Conservation (phyloP, 2,329 filamentous ascomycete genomes). For the Aspergillus tamarii region DNA sequence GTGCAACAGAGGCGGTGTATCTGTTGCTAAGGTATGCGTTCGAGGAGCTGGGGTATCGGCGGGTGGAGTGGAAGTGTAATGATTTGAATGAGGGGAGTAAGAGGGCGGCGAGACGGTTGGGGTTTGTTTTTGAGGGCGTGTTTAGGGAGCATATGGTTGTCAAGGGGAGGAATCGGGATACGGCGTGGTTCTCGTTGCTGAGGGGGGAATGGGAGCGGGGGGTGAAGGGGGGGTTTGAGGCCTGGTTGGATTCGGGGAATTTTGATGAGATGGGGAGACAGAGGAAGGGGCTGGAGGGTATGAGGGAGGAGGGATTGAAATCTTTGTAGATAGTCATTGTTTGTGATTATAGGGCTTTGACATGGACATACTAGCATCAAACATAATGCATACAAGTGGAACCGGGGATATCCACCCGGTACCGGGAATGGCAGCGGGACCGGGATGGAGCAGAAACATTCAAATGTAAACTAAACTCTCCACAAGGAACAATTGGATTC, state of each 20-base stretch:
- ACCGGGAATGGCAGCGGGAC: no score
- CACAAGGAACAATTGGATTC: background rate
- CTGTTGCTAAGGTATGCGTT: constrained; percentile 57
- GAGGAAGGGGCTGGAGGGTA: background rate
- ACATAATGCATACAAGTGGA: no score
- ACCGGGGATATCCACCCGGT: no score
- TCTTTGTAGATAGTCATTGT: no score
- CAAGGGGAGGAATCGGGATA: constrained; percentile 61
- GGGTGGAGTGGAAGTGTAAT: constrained; percentile 69
- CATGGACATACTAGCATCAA: no score
- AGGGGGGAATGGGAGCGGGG: constrained; percentile 63
- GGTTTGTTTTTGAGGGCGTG: constrained; percentile 62
- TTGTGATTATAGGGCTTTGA: no score
- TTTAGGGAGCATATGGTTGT: constrained; percentile 66
- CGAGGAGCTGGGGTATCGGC: constrained; percentile 56
- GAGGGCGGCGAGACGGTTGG: constrained; percentile 59
- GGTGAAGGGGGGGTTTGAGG: background rate
- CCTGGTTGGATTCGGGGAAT: background rate
- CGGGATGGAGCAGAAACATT: no score
- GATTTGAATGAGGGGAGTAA: constrained; percentile 58
- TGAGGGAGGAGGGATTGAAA: background rate
- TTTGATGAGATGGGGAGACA: background rate
- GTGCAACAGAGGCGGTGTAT: constrained; percentile 1
- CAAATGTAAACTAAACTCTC: no score
- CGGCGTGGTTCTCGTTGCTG: constrained; percentile 63